Evolutionary conservation across 2,329 filamentous ascomycete species (phyloP).

Genomic region (Monosporascus ibericus): DNA sequence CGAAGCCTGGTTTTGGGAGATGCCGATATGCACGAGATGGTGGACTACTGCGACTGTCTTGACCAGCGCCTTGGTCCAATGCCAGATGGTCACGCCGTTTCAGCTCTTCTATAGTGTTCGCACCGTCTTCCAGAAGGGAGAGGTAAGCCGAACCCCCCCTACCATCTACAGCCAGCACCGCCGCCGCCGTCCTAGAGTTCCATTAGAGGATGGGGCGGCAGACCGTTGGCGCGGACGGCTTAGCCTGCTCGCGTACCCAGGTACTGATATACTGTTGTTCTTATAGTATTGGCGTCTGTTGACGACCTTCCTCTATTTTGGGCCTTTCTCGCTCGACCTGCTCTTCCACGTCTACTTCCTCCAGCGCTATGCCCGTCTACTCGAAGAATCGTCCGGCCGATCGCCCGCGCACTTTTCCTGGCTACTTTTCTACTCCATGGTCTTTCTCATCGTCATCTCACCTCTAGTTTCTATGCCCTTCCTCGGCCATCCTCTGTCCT

Average conservation of each 20-base stretch:
- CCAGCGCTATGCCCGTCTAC: constrained; percentile 87
- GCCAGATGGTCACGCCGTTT: constrained; percentile 84
- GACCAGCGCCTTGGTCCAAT: constrained; percentile 86
- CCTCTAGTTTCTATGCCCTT: constrained; percentile 89
- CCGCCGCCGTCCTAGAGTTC: not conserved
- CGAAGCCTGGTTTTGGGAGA: constrained; percentile 98
- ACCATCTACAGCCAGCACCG: not conserved
- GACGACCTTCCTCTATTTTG: constrained; percentile 96
- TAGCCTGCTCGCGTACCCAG: not conserved
- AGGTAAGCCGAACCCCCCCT: constrained; percentile 50
- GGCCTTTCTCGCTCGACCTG: constrained; percentile 86
- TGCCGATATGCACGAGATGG: constrained; percentile 91
- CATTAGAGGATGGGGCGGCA: no score
- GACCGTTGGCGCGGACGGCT: no score
- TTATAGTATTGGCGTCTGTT: constrained; percentile 89
- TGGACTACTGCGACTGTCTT: constrained; percentile 92
- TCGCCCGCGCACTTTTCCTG: constrained; percentile 93
- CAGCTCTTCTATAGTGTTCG: constrained; percentile 96
- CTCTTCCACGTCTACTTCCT: constrained; percentile 98
- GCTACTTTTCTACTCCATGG: constrained; percentile 81
- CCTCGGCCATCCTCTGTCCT: constrained; percentile 86
- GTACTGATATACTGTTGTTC: constrained; percentile 7
- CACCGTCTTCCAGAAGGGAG: constrained; percentile 83
- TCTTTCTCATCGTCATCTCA: constrained; percentile 72
- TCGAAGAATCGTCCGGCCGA: constrained; percentile 89